Evolutionary conservation across 2,329 filamentous ascomycete species (phyloP).

Genomic region (Alternaria novae-zelandiae): DNA sequence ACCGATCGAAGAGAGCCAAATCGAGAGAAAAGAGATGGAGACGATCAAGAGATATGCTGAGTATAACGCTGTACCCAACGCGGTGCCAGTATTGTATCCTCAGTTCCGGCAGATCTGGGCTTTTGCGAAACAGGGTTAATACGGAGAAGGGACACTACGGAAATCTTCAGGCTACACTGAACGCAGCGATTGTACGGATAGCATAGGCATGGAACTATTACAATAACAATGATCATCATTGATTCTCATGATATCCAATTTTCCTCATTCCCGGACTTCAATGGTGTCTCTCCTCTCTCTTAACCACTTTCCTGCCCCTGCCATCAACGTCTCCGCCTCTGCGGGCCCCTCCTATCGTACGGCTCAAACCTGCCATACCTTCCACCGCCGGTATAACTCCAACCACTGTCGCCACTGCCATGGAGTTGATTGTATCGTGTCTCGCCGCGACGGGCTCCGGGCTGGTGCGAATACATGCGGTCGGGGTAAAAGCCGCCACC

Average conservation of each 20-base stretch:
- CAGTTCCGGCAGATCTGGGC: constrained; percentile 15
- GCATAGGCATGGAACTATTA: background rate
- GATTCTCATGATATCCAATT: background rate
- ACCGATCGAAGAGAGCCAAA: constrained; percentile 2
- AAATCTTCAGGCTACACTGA: background rate
- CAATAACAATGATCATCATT: background rate
- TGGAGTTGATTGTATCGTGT: background rate
- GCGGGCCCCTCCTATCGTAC: background rate
- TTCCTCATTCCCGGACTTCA: background rate
- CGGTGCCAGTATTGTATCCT: background rate
- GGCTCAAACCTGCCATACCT: constrained; percentile 7
- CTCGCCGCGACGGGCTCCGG: background rate
- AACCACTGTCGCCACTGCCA: background rate
- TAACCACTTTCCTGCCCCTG: background rate
- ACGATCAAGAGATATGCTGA: constrained; percentile 13
- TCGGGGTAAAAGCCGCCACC: constrained; percentile 3
- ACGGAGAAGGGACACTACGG: background rate
- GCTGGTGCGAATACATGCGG: constrained; percentile 6
- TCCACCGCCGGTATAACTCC: constrained; percentile 4
- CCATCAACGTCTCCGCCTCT: constrained; percentile 1
- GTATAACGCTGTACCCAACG: constrained; percentile 7
- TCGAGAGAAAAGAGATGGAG: constrained; percentile 6
- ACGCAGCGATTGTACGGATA: background rate
- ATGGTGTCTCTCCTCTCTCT: background rate
- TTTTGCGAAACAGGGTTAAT: constrained; percentile 13